Evolutionary conservation across 140 eudicot species (phyloP), one percentile per base, ranked within the genome.

Genomic region (Cichorium intybus): DNA sequence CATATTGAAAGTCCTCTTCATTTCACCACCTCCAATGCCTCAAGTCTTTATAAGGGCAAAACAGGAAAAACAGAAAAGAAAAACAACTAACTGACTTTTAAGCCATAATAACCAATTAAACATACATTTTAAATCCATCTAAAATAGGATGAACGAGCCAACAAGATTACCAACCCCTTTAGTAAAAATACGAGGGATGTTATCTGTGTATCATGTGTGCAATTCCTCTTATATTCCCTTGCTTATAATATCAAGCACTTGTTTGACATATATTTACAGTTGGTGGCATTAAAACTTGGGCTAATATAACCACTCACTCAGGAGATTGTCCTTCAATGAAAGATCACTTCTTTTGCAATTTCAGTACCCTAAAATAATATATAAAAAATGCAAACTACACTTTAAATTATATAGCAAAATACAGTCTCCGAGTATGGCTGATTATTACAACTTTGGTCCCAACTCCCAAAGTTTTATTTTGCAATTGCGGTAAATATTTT

Each of bases 251-350:
- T 90, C 88, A 21, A 90, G 96, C 28, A 82, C 97, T 94, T 90
- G 97, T 84, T 87, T 84, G 15, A 90, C 97, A 26, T 90, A 90
- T 12, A 87, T n/a, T 84, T 66, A 84, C 90, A 16, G 97, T 90
- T 53, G 97, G 97, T 6, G 91, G 95, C 88, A 90, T 87, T 72
- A 90, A 60, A 26, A 96, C 90, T 87, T 90, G 96, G 24, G 87
- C 96, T 34, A 90, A 67, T 18, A 85, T 80, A 43, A 76, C 67
- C 0, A 73, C 53, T 64, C 81, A 53, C 88, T 87, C 24, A 95
- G 97, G 48, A 90, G 94, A 54, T 87, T 70, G 74, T 87, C 90
- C 47, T 82, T 68, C 79, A 90, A 63, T 50, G 96, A 82, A 59
- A 81, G 81, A 9, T 84, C 90, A 57, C 96, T 87, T 63, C 68